These are phyloP conservation scores for Taiozyma onychis DNA, from an alignment of 1,139 yeast genomes.

Conservation along the genomic window DNA sequence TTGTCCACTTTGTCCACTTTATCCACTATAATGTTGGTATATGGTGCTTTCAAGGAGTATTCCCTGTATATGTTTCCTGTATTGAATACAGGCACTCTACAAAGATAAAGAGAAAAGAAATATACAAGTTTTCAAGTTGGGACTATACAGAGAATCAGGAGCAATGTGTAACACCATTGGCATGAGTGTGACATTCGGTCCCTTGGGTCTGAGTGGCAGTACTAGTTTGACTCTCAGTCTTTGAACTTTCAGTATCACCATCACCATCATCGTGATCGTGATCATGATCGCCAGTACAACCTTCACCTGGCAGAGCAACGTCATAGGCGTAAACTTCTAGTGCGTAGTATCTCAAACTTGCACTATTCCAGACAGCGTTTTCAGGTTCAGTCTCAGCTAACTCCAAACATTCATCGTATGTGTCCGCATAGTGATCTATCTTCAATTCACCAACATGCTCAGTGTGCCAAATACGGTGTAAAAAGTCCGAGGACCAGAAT, in stretches of 20 bases:
- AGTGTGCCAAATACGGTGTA: conserved; percentile 30
- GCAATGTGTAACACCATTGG: conserved; percentile 16
- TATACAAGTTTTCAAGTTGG: too few species aligned
- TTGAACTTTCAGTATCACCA: conserved; percentile 1
- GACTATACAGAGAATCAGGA: neutral
- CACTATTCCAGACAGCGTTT: conserved; percentile 18
- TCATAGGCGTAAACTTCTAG: conserved; percentile 19
- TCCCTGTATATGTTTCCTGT: too few species aligned
- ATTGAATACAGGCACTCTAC: too few species aligned
- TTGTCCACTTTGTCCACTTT: too few species aligned
- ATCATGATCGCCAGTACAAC: conserved; percentile 13
- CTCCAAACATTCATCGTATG: conserved; percentile 25
- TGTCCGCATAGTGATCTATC: conserved; percentile 27
- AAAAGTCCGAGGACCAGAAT: conserved; percentile 26
- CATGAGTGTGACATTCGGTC: conserved; percentile 19
- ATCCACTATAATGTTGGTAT: too few species aligned
- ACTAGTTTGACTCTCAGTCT: neutral
- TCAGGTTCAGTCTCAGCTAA: conserved; percentile 12
- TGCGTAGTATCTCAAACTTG: conserved; percentile 16
- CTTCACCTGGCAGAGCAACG: conserved; percentile 15
- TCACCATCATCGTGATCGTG: conserved; percentile 6
- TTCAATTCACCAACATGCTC: conserved; percentile 22
- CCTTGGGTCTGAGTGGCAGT: conserved; percentile 10
- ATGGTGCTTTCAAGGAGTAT: too few species aligned
- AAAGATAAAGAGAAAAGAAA: too few species aligned